Percentiles rank a stretch among this genome's conserved stretches.
Evolutionary conservation across 176 grass and related monocot genomes (phyloP).

Genomic region (Otatea glauca): DNA sequence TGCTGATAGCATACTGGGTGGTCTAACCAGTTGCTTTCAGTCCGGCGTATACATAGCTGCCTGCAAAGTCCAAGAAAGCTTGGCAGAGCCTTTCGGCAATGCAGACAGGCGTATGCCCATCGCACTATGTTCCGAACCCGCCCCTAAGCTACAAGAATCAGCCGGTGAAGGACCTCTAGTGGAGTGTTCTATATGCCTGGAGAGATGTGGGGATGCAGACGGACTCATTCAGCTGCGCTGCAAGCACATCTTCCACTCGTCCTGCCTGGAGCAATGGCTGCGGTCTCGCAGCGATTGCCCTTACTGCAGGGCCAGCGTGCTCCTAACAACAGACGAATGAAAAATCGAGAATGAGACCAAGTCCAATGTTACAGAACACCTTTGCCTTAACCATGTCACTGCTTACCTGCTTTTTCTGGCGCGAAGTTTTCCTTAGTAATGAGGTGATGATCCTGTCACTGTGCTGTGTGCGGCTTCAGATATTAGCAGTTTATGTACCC

Average conservation of each 20-base stretch:
- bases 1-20: constrained; percentile 20
- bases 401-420: constrained; percentile 13
- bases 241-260: constrained; percentile 71
- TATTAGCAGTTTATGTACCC: background rate
- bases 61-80: constrained; percentile 1
- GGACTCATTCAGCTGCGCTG: constrained; percentile 59
- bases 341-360: constrained; percentile 14
- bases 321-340: constrained; percentile 37
- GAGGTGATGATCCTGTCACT: background rate
- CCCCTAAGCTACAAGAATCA: constrained; percentile 16
- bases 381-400: constrained; percentile 22
- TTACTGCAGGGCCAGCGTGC: constrained; percentile 58
- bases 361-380: background rate
- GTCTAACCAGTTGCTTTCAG: constrained; percentile 41
- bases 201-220: constrained; percentile 43
- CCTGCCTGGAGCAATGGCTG: constrained; percentile 66
- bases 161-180: constrained; percentile 12
- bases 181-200: constrained; percentile 79
- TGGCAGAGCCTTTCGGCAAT: background rate
- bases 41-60: background rate
- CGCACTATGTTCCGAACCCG: background rate
- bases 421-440: background rate
- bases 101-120: background rate
- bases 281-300: constrained; percentile 59
- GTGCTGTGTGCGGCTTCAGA: constrained; percentile 10